Base-by-base conservation (phyloP, 2,329 filamentous ascomycete genomes). In the Fusarium armeniacum region DNA sequence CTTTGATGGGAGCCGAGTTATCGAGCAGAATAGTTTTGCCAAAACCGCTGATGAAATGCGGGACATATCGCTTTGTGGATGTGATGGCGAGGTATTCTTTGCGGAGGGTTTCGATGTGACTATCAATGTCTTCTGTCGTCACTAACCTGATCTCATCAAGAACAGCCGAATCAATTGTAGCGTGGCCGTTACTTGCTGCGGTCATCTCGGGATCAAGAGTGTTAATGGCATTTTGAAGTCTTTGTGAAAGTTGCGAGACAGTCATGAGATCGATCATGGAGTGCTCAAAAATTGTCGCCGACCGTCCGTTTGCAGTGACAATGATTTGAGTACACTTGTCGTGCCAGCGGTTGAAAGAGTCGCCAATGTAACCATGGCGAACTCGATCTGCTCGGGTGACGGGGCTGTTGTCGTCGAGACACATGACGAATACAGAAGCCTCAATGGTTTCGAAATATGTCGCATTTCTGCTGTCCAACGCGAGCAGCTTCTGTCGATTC, bases 181-280 rank as follows among this genome's bases (percentile, higher is more conserved):
- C 4, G 5, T 4, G 4, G 18, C 9, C 35, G 13, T 43, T 26
- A 15, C 16, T 40, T 15, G 10, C 6, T 15, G 12, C 0, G 11
- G 2, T 2, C 13, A 7, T 20, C 16, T 22, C 5, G n/a, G 33
- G 33, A 15, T 56, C 57, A 33, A 45, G 16, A 7, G 16, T 40
- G 20, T 11, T 56, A 40, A 59, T 41, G 5, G 57, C 41, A 22
- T 28, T 41, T 9, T 57, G 51, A 0, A 60, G 16, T 22, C 57
- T 46, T 11, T 46, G 51, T 3, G 57, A 57, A 28, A 60, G 57
- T 22, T 57, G 57, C 15, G 51, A 46, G 6, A 60, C 41, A 0
- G 57, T 60, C 57, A 57, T 60, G 6, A 57, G 51, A 35, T 60
- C 57, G 16, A 57, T 60, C 57, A 60, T 60, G 5, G 51, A 60